Base-by-base conservation (phyloP, 257 asterid genomes). In the Echites panduratus region DNA sequence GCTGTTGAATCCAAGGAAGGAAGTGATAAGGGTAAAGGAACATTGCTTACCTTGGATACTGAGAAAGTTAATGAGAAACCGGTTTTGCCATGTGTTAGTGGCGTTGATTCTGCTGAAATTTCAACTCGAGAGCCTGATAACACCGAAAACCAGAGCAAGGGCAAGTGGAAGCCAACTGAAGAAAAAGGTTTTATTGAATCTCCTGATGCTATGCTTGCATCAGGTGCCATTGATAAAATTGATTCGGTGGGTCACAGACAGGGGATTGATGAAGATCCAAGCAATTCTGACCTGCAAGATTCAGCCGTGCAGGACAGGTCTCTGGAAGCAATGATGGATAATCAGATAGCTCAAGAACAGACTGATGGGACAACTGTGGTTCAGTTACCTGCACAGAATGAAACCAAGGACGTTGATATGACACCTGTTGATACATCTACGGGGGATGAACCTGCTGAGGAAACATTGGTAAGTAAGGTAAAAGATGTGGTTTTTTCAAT, bases 321-420 rank as follows among this genome's bases (percentile, higher is more conserved):
- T 40, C 20, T 68, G 45, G 64, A 40, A 22, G 69, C 52, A 24
- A 73, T 68, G 73, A 80, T 74, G 26, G 80, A 73, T 45, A 73
- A 50, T 56, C 84, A 72, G 69, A 84, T 75, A 47, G 66, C 77
- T 62, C 73, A 73, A 63, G 70, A 81, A 65, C 56, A 54, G 49
- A 68, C 76, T 20, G 73, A 29, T 68, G 80, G 66, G 67, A 75
- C 53, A 71, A 77, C 53, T 76, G 80, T 70, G 59, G 82, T 73
- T 68, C 44, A 78, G 72, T 70, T 79, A 65, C 54, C 82, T n/a
- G 79, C 57, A n/a, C 82, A 44, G 56, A 79, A 79, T 74, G 84
- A 80, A 67, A 71, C 76, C 66, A 73, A 65, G 78, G 83, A 78
- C 61, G 76, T 75, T 78, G 85, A 48, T 44, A 70, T 57, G 62